phyloP scores from a whole-genome alignment of 805 yeast genomes.

The Candida khao-thaluensis region DNA sequence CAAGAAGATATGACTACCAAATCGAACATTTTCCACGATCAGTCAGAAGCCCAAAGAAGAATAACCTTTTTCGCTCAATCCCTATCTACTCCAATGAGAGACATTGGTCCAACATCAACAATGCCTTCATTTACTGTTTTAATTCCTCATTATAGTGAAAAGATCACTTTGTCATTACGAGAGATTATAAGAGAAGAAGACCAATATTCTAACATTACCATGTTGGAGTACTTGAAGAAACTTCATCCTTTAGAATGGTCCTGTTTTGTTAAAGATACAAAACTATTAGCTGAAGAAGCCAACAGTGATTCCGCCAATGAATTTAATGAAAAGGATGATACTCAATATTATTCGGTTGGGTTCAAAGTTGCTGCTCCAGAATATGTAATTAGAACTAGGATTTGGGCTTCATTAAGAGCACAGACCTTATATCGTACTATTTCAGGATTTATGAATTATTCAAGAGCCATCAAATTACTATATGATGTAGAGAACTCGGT shows the following conservation, averaged over 20 bases:
- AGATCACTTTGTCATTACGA: constrained; percentile 86
- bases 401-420: constrained; percentile 97
- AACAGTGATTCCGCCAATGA: constrained; percentile 36
- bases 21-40: constrained; percentile 54
- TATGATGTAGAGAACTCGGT: constrained; percentile 88
- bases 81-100: constrained; percentile 80
- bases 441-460: constrained; percentile 97
- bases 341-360: constrained; percentile 95
- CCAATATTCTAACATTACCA: constrained; percentile 90
- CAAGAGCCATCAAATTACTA: constrained; percentile 89
- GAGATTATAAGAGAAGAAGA: constrained; percentile 97
- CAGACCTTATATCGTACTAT: constrained; percentile 97
- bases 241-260: constrained; percentile 97
- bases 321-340: constrained; percentile 48
- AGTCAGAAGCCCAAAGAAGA: constrained; percentile 79
- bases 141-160: constrained; percentile 95
- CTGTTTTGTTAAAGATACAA: constrained; percentile 94
- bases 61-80: constrained; percentile 90
- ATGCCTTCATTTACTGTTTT: constrained; percentile 87
- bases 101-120: constrained; percentile 58
- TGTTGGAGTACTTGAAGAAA: constrained; percentile 91
- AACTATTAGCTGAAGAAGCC: constrained; percentile 91
- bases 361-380: constrained; percentile 98
- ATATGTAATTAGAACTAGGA: constrained; percentile 91
- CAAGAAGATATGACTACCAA: constrained; percentile 75